These are phyloP conservation scores for Backusella morwellensis DNA, from an alignment of 192 early-diverging fungal species.

Conservation along the genomic window DNA sequence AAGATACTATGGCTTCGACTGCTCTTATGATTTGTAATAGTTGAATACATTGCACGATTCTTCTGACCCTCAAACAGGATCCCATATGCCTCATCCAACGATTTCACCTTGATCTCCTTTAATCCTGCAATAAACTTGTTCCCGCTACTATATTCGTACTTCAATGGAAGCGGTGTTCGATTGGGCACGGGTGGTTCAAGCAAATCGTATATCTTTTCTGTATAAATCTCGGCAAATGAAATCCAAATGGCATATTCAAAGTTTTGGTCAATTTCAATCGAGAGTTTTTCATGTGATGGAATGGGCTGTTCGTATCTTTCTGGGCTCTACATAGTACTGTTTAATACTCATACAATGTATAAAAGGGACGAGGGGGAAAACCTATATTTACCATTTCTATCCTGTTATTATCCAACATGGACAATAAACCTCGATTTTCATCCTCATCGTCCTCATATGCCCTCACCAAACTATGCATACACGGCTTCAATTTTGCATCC, in stretches of 20 bases:
- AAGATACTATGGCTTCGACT: conserved; percentile 67
- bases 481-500: conserved; percentile 34
- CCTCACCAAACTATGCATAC: conserved; percentile 36
- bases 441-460: conserved; percentile 24
- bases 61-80: conserved; percentile 57
- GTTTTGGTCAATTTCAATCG: conserved; percentile 37
- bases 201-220: conserved; percentile 84
- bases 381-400: not conserved
- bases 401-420: not conserved
- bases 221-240: conserved; percentile 90
- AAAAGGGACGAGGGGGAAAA: no score
- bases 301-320: not conserved
- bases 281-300: not conserved
- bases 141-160: conserved; percentile 36
- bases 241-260: conserved; percentile 84
- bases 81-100: conserved; percentile 53
- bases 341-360: no score
- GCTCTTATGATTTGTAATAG: conserved; percentile 52
- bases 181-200: conserved; percentile 44
- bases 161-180: conserved; percentile 33
- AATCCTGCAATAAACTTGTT: conserved; percentile 63
- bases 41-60: conserved; percentile 57
- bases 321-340: not conserved
- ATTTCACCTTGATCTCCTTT: conserved; percentile 56
- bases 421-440: conserved; percentile 20